Conservation (phyloP, 2,329 filamentous ascomycete species). For the Colletotrichum tabaci region DNA sequence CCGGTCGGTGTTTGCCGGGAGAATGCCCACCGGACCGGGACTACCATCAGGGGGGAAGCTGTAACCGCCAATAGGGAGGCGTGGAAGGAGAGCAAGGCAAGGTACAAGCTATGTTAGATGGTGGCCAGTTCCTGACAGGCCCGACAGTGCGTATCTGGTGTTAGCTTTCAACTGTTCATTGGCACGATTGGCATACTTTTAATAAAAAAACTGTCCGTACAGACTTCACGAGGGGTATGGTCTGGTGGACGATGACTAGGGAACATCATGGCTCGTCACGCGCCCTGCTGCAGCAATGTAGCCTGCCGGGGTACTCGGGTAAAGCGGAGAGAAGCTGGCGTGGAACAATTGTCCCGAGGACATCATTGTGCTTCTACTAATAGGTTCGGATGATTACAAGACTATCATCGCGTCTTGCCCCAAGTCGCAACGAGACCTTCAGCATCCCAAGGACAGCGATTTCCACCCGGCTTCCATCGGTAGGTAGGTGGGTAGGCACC, state of each 20-base stretch:
- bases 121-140: conserved; percentile 1
- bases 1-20: conserved; percentile 35
- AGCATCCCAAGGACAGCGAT: too few species aligned
- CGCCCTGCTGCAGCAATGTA: background rate
- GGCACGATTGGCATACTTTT: background rate
- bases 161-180: background rate
- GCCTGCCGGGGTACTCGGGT: background rate
- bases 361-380: conserved; percentile 3
- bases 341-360: background rate
- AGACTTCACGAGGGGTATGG: background rate
- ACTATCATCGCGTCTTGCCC: background rate
- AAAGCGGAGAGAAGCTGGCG: too few species aligned
- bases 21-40: conserved; percentile 30
- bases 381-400: too few species aligned
- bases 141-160: background rate
- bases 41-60: conserved; percentile 20
- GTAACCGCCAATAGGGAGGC: conserved; percentile 27
- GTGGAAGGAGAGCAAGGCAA: background rate
- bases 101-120: background rate
- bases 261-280: background rate
- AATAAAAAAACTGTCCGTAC: background rate
- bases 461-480: background rate
- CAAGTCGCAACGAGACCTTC: conserved; percentile 16
- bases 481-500: too few species aligned
- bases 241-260: background rate